Base-by-base conservation (phyloP, 805 yeast genomes). In the Jamesozyma jinghongensis region DNA sequence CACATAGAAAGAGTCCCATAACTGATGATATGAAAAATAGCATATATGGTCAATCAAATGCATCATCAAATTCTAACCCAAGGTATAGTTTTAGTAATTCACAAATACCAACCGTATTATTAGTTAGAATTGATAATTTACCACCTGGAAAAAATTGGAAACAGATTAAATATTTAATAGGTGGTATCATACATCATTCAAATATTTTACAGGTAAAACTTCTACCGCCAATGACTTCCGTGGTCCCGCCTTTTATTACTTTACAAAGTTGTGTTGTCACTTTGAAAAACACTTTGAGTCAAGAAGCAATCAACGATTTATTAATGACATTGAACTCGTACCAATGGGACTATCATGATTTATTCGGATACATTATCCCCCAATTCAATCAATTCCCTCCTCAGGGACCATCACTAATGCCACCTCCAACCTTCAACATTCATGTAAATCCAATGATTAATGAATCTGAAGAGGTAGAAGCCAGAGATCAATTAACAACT, bases 81-180 rank as follows among this genome's bases (percentile, higher is more conserved):
- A 22, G 26, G 10, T 22, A 7, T 22, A 22, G 10, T 22, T 7
- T 7, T 22, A 22, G 10, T 22, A 22, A 36, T 29, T 19, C 25
- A 11, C 37, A 33, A 14, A 28, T 26, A 12, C 16, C 29, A 38
- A 38, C 30, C 13, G 33, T 31, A 8, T 16, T 40, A 12, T 17
- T 36, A 34, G 41, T 59, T 25, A 48, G 56, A 39, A 52, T 60
- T 14, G 63, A 60, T 40, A 59, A 60, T 45, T 35, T 60, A 19
- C 65, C 65, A 25, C 62, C 61, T 19, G 58, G 57, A 11, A 58
- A 60, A 44, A 52, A 47, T 20, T 60, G 65, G 65, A 54, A 55
- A 36, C 60, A 60, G 37, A 50, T 60, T 13, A 54, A 54, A 38
- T 60, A 60, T 42, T 43, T 59, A 34, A 50, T 60, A 12, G 63